A percentile compares a stretch with the other conserved stretches of the same genome.
These are phyloP conservation scores for Aspergillus sparsus DNA, from an alignment of 495 filamentous ascomycete genomes.

Conservation along the genomic window DNA sequence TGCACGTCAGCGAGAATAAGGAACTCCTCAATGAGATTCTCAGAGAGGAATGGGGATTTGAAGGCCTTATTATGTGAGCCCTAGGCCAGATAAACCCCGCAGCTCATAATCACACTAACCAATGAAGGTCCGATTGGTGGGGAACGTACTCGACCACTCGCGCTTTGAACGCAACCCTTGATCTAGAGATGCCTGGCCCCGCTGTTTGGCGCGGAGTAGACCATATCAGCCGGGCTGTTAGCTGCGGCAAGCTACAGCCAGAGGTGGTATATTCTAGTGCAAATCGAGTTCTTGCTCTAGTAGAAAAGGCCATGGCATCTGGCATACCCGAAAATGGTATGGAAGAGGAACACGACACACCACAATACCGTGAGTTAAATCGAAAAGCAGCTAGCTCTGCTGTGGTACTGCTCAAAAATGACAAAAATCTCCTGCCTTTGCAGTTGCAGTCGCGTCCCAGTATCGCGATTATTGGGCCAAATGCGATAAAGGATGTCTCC, in stretches of 20 bases:
- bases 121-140: slow-evolving; percentile 36
- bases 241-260: slow-evolving; percentile 2
- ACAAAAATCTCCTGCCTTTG: slow-evolving; percentile 45
- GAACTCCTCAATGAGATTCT: slow-evolving; percentile 58
- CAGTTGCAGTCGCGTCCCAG: slow-evolving; percentile 52
- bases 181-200: slow-evolving; percentile 67
- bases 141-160: slow-evolving; percentile 34
- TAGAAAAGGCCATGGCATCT: slow-evolving; percentile 45
- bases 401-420: slow-evolving; percentile 70
- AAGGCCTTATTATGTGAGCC: slow-evolving; percentile 65
- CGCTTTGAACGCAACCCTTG: slow-evolving; percentile 58
- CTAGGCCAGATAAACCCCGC: slow-evolving; percentile 35
- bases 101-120: background rate
- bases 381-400: slow-evolving; percentile 58
- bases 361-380: slow-evolving; percentile 56
- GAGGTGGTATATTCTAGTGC: slow-evolving; percentile 29
- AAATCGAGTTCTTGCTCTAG: background rate
- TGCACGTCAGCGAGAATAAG: slow-evolving; percentile 59
- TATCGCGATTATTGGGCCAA: slow-evolving; percentile 67
- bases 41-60: slow-evolving; percentile 63
- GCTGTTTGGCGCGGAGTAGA: slow-evolving; percentile 47
- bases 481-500: slow-evolving; percentile 61
- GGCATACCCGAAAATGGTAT: no score
- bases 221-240: background rate
- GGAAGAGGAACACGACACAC: slow-evolving; percentile 55